These are phyloP conservation scores for Talaromyces sp. DNA, from an alignment of 2,329 filamentous ascomycete genomes.

Conservation along the genomic window DNA sequence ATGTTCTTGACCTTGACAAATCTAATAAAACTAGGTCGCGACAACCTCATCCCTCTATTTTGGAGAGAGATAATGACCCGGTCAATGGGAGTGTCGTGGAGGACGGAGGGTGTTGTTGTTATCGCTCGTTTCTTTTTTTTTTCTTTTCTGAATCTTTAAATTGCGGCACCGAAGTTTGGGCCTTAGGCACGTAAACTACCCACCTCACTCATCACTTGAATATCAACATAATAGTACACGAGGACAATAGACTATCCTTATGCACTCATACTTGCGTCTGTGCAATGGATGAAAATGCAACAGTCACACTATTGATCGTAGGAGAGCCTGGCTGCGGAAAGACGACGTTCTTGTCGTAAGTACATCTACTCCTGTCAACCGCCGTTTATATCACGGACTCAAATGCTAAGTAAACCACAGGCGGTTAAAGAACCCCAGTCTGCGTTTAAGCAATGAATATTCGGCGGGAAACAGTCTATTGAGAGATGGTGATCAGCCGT, in stretches of 20 bases:
- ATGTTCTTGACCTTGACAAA: neutral
- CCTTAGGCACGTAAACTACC: constrained; percentile 1
- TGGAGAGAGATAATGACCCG: neutral
- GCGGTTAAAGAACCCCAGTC: constrained; percentile 18
- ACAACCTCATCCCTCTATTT: constrained; percentile 3
- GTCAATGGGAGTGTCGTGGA: neutral
- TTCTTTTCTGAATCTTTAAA: neutral
- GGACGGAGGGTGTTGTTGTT: neutral
- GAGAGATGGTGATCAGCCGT: constrained; percentile 54
- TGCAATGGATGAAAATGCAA: constrained; percentile 12
- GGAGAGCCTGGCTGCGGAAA: constrained; percentile 58
- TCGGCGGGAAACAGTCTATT: constrained; percentile 37
- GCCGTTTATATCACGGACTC: neutral
- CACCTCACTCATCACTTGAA: too few relatives aligned
- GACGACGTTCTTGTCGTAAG: constrained; percentile 59
- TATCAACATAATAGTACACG: too few relatives aligned
- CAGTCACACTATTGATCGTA: constrained; percentile 48
- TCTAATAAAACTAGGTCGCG: neutral
- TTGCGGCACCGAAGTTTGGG: neutral
- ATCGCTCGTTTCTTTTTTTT: neutral
- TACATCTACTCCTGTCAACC: constrained; percentile 19
- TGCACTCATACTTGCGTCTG: neutral
- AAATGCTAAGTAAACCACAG: neutral
- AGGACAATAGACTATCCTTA: too few relatives aligned
- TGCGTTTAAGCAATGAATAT: constrained; percentile 17